phyloP scores from a whole-genome alignment of 139 green algal genomes.

The Chloropicon primus region DNA sequence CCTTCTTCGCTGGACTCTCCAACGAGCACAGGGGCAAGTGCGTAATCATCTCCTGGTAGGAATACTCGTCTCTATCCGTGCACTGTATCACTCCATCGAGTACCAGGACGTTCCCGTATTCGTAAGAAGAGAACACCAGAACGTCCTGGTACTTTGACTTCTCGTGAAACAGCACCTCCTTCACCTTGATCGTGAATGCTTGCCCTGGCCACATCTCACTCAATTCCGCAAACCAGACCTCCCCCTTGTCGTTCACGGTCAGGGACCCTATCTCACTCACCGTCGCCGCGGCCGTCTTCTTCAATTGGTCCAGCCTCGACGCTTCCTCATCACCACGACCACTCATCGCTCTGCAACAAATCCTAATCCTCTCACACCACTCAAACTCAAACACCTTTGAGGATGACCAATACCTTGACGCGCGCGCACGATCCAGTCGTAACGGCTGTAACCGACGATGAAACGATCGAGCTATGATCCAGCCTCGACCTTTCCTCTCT shows the following conservation, averaged over 20 bases:
- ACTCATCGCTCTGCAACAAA: too few relatives aligned
- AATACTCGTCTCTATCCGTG: conserved; percentile 89
- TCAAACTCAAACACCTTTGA: too few relatives aligned
- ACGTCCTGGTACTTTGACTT: conserved; percentile 78
- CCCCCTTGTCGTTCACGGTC: conserved; percentile 1
- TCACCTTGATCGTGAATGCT: conserved; percentile 67
- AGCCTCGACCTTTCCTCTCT: too few relatives aligned
- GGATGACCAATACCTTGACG: too few relatives aligned
- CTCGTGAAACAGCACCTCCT: conserved; percentile 73
- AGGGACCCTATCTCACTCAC: not conserved
- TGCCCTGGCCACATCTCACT: conserved; percentile 76
- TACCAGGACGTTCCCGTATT: conserved; percentile 83
- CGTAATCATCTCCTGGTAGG: conserved; percentile 98
- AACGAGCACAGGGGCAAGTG: conserved; percentile 84
- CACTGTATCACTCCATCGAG: conserved; percentile 94
- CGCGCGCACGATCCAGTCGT: too few relatives aligned
- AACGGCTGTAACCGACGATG: too few relatives aligned
- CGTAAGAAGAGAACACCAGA: conserved; percentile 56
- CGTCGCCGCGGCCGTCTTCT: not conserved
- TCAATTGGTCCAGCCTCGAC: not conserved
- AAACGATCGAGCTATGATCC: too few relatives aligned
- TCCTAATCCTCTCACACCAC: too few relatives aligned
- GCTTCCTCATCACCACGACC: not conserved
- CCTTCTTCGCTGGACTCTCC: conserved; percentile 39
- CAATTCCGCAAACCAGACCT: conserved; percentile 86